Evolutionary conservation across 192 early-diverging fungal genomes (phyloP), one percentile per base, ranked within the genome.

Genomic region (Entomortierella chlamydospora): DNA sequence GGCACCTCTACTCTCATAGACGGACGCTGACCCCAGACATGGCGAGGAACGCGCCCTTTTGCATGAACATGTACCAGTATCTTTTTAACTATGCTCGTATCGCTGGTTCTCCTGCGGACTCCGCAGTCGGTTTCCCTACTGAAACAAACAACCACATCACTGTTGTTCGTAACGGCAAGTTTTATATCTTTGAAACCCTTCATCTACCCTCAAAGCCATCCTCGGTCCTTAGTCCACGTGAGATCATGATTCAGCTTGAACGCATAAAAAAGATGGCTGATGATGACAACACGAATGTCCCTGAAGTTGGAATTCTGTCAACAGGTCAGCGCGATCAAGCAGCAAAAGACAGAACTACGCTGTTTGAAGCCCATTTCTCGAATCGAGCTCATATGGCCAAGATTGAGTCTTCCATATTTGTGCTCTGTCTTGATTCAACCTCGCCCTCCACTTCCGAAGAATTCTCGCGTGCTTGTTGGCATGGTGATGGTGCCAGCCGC

Each of bases 11-110:
- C 20, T 6, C 29, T 83, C 72, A 59, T 89, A 89, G 86, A 28
- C 89, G 89, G 49, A 74, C 83, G 23, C 82, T 95, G 22, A 86
- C 89, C 41, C 91, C 90, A 12, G 95, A 95, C 82, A 89, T 82
- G 81, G 87, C 90, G 28, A 88, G 89, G 52, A 87, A 85, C 51
- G 86, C 85, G 23, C 85, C 92, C 1, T 90, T 96, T 61, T 94
- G 90, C 78, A 90, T 90, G 88, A 85, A 92, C 71, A 93, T 95
- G 85, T 96, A 95, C 84, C 86, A 90, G 70, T 95, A 90, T 77
- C 82, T 94, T 81, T 96, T 95, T 86, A 94, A 92, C 71, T 87
- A 91, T 33, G 88, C 88, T 55, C 91, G 95, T 37, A 91, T 95
- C 62, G 89, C 95, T 2, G 86, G 86, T 61, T 84, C 86, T 8